Base-by-base conservation (phyloP, 2,329 filamentous ascomycete genomes). In the Colletotrichum eremochloae region DNA sequence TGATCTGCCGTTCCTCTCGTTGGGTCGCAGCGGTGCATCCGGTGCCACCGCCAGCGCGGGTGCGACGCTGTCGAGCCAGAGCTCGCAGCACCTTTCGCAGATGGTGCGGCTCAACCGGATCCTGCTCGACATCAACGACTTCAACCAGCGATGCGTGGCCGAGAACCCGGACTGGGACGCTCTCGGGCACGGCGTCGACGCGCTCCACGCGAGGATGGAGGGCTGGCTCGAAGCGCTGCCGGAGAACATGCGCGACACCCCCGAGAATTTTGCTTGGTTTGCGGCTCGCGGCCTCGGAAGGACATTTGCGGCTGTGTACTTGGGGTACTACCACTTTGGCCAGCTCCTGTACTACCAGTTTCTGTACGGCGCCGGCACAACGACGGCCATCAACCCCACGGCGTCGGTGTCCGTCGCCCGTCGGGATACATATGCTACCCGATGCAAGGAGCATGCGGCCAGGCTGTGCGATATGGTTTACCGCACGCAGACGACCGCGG, bases 321-420 rank as follows among this genome's bases (percentile, higher is more conserved):
- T 87, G 5, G 84, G 84, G 1, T 86, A 85, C 63, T 83, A 86
- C 62, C 81, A 86, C 75, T 86, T 83, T 71, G 80, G 81, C 4
- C 82, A 85, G 64, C 78, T 86, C n/a, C 79, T 87, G 7, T 85
- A 83, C 75, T 86, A 86, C 71, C 83, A 83, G 63, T 86, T 84
- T 73, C 78, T 86, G 1, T 75, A 79, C 31, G 65, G 68, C n/a
- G 75, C 63, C 48, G 73, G 31, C 61, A 62, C 44, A 78, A 73
- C 70, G n/a, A 72, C 70, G 40, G 70, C 70, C 61, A 70, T 70
- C 40, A 69, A 71, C 20, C 71, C 71, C 2, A 56, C 72, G 50
- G 65, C 65, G 15, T 64, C 53, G 5, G 64, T 56, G 9, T 73
- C 70, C 9, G 73, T 72, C 2, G 63, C 60, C n/a, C 71, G 74